Evolutionary conservation across 2,329 filamentous ascomycete species (phyloP), one percentile per base, ranked within the genome.

Genomic region (Pezicula radicicola): DNA sequence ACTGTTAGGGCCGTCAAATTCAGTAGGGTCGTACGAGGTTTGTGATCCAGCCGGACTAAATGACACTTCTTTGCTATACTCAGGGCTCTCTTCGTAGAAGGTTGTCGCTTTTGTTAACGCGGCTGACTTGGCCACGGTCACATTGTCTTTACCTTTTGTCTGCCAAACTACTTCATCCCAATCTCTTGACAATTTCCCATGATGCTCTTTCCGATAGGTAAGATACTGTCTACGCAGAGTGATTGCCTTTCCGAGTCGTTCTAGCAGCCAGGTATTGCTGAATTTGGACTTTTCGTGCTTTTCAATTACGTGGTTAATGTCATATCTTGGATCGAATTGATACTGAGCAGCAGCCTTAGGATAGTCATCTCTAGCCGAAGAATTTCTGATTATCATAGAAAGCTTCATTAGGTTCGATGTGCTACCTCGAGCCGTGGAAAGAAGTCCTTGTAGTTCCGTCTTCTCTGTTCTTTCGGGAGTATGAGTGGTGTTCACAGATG

Each of bases 211-310:
- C 40, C 56, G 59, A 48, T 65, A 67, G 4, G 55, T 51, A 27
- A 66, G 48, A 36, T 61, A 65, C 15, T 63, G 58, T 46, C 65
- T 45, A 21, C 63, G 55, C 43, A 60, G 57, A 3, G 65, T 56
- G 37, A 64, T 65, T 2, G 61, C 55, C 25, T 54, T 57, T 1
- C 65, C 65, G 0, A 67, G 49, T 12, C 65, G 52, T 3, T 37
- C 36, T 9, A 51, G 46, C 9, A 64, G 45, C 54, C 53, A 58
- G 5, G 19, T 4, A n/a, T 46, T 18, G 10, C 19, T n/a, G 13
- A 6, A 21, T 42, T 19, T 51, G 12, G 41, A 15, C 30, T 27
- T 4, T 4, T 39, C 42, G 42, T 54, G 50, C 37, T 51, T 51
- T 33, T 54, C 49, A 15, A 48, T 27, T 28, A 54, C 40, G 36